Base-by-base conservation (phyloP, 306 rosid species). In the Prunus armeniaca region DNA sequence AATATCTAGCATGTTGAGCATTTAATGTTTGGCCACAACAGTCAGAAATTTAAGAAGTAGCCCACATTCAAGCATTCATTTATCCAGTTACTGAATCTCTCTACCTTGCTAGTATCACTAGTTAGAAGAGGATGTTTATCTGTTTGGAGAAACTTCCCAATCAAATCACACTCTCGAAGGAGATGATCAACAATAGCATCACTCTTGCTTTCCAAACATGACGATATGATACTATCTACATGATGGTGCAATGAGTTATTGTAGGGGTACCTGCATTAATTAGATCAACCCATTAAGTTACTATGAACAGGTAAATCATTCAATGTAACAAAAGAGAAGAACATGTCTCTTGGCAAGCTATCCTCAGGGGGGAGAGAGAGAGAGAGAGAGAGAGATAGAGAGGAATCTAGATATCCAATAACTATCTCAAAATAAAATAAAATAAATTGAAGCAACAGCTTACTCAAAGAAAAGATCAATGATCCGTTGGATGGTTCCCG, bases 391-490 rank as follows among this genome's bases (percentile, higher is more conserved):
- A 27, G 45, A 69, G 12, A 24, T 50, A 41, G 45, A 72, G 9
- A 45, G 80, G 56, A 58, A 63, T 30, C 18, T 9, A 30, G 43
- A 58, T 72, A 12, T 46, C 34, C 27, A 50, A 34, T 47, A 9
- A 47, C 19, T 64, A 50, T 41, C 54, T 64, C 15, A 50, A 60
- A 65, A 60, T 60, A 6, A 61, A 71, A 56, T 32, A 32, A 38
- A 38, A 38, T 38, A 38, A 64, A 28, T 46, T 22, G n/a, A 57
- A 32, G 9, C 4, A 72, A 34, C 68, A 65, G 17, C 99, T 88
- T 89, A 96, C 99, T 92, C 98, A 51, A 96, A 96, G 87, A 96
- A 96, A 78, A 96, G 98, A 86, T 91, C 93, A 82, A 96, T 89
- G 81, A 96, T 86, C 41, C 94, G 89, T 76, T 19, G 83, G 82